These are phyloP conservation scores for Amoeboaphelidium protococcarum DNA, from an alignment of 371 early-diverging fungal species.

Conservation along the genomic window DNA sequence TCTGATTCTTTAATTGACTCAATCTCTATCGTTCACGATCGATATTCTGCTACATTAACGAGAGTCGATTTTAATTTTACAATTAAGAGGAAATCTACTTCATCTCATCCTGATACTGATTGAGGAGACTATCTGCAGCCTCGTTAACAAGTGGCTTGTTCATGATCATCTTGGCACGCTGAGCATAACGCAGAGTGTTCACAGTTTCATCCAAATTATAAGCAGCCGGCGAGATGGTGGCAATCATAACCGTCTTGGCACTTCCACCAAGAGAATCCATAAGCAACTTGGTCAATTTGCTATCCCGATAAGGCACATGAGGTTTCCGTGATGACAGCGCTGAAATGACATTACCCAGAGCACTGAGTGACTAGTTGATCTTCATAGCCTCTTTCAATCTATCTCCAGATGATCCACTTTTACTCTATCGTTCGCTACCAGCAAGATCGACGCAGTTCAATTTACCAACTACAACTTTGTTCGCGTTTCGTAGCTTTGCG, in stretches of 20 bases:
- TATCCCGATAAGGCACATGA: constrained; percentile 38
- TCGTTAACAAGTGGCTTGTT: too few relatives aligned
- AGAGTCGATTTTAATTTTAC: too few relatives aligned
- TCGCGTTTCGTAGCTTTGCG: too few relatives aligned
- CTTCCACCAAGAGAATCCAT: constrained; percentile 33
- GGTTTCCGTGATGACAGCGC: constrained; percentile 27
- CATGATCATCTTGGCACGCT: too few relatives aligned
- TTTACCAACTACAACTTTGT: too few relatives aligned
- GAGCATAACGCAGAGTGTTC: constrained; percentile 24
- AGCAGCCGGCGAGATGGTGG: constrained; percentile 22
- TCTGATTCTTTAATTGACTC: too few relatives aligned
- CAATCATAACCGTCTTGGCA: constrained; percentile 31
- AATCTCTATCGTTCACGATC: too few relatives aligned
- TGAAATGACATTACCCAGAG: constrained; percentile 36
- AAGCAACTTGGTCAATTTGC: constrained; percentile 35
- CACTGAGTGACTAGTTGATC: constrained; percentile 33
- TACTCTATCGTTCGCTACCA: constrained; percentile 93
- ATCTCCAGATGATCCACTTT: constrained; percentile 18
- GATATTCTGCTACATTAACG: too few relatives aligned
- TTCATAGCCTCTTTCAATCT: constrained; percentile 36
- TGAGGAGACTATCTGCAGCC: too few relatives aligned
- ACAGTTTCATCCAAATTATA: constrained; percentile 30
- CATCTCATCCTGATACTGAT: too few relatives aligned
- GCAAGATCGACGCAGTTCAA: constrained; percentile 91
- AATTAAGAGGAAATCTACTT: too few relatives aligned